Conservation (phyloP, 1,284 basidiomycete genomes). For the Bondarzewia mesenterica region DNA sequence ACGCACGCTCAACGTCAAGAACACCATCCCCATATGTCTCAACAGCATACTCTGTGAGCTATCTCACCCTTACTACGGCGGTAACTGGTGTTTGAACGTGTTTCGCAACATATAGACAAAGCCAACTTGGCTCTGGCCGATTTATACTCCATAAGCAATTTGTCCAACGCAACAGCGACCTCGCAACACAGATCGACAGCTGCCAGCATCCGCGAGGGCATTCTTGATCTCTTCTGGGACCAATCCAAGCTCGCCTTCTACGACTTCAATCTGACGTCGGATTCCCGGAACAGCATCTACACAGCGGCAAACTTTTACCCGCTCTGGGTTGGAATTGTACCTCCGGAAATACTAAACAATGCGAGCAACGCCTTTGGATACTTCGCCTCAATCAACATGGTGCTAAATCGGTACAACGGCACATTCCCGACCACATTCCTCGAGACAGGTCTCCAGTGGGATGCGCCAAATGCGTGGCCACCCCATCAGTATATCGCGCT, state of each 20-base stretch:
- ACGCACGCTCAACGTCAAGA: conserved; percentile 64
- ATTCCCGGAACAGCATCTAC: conserved; percentile 56
- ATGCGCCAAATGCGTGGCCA: conserved; percentile 75
- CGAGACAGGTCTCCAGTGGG: conserved; percentile 79
- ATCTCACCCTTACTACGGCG: not conserved
- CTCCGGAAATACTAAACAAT: conserved; percentile 55
- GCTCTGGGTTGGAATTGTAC: conserved; percentile 81
- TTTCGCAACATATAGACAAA: conserved; percentile 41
- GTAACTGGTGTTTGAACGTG: too few relatives aligned
- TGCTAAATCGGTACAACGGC: conserved; percentile 80
- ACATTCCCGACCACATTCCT: conserved; percentile 71
- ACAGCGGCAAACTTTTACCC: conserved; percentile 77
- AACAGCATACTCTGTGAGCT: conserved; percentile 79
- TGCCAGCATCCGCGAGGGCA: conserved; percentile 49
- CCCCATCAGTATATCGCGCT: conserved; percentile 83
- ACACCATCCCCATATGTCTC: conserved; percentile 69
- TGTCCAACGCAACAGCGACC: conserved; percentile 33
- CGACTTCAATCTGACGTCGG: conserved; percentile 72
- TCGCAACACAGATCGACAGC: conserved; percentile 54
- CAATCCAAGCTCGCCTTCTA: conserved; percentile 77
- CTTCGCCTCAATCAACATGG: conserved; percentile 69
- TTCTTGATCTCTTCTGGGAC: conserved; percentile 88
- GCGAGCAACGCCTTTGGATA: conserved; percentile 58
- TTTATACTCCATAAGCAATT: conserved; percentile 43
- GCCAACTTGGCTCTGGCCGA: conserved; percentile 55